Conservation (phyloP, 1,139 yeast species). For the Debaryomyces sp. region DNA sequence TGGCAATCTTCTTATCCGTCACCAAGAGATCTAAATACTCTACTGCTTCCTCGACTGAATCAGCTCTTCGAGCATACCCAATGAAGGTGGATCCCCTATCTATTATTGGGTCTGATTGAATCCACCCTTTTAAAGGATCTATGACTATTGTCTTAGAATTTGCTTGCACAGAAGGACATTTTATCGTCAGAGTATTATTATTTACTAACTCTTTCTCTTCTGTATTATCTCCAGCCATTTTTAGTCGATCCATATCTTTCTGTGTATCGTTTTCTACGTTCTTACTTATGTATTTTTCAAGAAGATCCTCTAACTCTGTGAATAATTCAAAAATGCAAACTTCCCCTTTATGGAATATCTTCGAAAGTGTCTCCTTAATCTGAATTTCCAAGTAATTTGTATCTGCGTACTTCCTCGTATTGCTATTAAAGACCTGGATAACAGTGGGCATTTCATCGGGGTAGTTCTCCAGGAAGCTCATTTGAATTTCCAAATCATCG, state of each 20-base stretch:
- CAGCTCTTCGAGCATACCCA: slow-evolving; percentile 68
- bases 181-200: not conserved
- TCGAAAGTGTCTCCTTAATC: slow-evolving; percentile 52
- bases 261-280: not conserved
- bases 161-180: not conserved
- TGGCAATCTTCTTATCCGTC: slow-evolving; percentile 65
- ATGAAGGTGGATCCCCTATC: slow-evolving; percentile 89
- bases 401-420: slow-evolving; percentile 38
- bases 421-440: slow-evolving; percentile 49
- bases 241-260: slow-evolving; percentile 1
- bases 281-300: slow-evolving; percentile 31
- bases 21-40: slow-evolving; percentile 52
- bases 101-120: slow-evolving; percentile 68
- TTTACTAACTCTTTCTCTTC: not conserved
- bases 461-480: slow-evolving; percentile 70
- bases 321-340: slow-evolving; percentile 83
- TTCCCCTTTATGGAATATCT: slow-evolving; percentile 55
- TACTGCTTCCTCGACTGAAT: slow-evolving; percentile 66
- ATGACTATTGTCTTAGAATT: slow-evolving; percentile 1
- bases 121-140: slow-evolving; percentile 71
- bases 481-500: slow-evolving; percentile 55
- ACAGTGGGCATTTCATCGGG: slow-evolving; percentile 66
- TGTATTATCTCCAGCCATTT: not conserved
- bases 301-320: slow-evolving; percentile 60
- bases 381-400: slow-evolving; percentile 43